These are phyloP conservation scores for Irpex sp. DNA, from an alignment of 1,284 basidiomycete species.

Conservation along the genomic window DNA sequence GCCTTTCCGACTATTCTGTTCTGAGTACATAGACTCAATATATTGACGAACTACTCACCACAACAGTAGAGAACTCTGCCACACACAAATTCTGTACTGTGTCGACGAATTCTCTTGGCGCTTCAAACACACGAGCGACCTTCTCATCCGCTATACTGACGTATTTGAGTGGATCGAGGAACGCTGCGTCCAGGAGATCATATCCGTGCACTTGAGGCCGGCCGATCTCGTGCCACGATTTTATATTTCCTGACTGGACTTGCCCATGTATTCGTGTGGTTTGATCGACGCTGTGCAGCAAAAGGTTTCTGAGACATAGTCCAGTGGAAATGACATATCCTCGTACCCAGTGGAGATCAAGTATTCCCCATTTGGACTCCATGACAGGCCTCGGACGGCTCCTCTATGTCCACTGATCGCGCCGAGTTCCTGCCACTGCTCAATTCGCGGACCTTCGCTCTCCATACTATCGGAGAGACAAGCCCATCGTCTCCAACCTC, in stretches of 20 bases:
- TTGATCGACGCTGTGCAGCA: slow-evolving; percentile 65
- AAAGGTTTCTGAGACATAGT: not conserved
- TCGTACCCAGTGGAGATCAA: slow-evolving; percentile 76
- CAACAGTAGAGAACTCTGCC: slow-evolving; percentile 38
- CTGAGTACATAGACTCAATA: not conserved
- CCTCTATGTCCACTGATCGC: slow-evolving; percentile 80
- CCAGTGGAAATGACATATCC: no score
- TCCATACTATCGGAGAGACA: slow-evolving; percentile 21
- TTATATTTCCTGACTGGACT: slow-evolving; percentile 15
- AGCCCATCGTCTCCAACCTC: slow-evolving; percentile 85
- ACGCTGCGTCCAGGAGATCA: slow-evolving; percentile 78
- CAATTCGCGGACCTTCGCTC: slow-evolving; percentile 21
- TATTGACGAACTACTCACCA: slow-evolving; percentile 29
- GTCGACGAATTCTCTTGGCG: slow-evolving; percentile 73
- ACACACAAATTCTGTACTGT: slow-evolving; percentile 47
- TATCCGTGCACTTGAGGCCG: slow-evolving; percentile 95
- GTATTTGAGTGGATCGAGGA: slow-evolving; percentile 72
- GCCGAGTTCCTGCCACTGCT: slow-evolving; percentile 69
- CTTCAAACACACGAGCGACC: slow-evolving; percentile 86
- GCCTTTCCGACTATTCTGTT: slow-evolving; percentile 30
- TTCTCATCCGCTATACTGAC: slow-evolving; percentile 91
- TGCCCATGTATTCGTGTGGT: slow-evolving; percentile 82
- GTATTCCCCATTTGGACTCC: slow-evolving; percentile 83
- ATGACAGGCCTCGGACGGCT: slow-evolving; percentile 71
- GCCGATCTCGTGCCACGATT: slow-evolving; percentile 79